Evolutionary conservation across 1,284 basidiomycete genomes (phyloP).

Genomic region (Tausonia pullulans): DNA sequence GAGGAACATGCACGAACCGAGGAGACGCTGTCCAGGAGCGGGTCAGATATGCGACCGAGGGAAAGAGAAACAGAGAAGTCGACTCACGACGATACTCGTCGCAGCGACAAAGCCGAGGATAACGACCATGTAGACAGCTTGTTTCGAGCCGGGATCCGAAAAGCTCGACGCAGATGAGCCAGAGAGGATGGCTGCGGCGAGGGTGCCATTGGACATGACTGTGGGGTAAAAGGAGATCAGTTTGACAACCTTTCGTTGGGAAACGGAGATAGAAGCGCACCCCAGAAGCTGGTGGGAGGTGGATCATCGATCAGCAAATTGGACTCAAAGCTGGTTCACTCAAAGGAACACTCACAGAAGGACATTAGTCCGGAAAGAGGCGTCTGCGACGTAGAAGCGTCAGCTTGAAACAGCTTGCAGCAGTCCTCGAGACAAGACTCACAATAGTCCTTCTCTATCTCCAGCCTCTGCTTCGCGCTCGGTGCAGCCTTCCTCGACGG

Average conservation of each 20-base stretch:
- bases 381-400: slow-evolving; percentile 29
- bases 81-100: slow-evolving; percentile 46
- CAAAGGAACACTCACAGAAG: background rate
- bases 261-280: background rate
- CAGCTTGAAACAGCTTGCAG: slow-evolving; percentile 18
- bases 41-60: background rate
- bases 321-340: background rate
- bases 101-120: slow-evolving; percentile 67
- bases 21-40: slow-evolving; percentile 36
- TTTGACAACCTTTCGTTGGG: background rate
- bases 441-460: slow-evolving; percentile 60
- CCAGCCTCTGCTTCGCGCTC: no score
- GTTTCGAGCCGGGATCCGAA: slow-evolving; percentile 32
- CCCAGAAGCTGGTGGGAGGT: background rate
- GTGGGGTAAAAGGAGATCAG: background rate
- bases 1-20: slow-evolving; percentile 53
- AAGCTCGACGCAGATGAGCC: background rate
- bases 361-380: slow-evolving; percentile 82
- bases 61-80: background rate
- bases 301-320: background rate
- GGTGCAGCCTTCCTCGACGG: slow-evolving; percentile 17
- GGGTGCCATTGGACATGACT: slow-evolving; percentile 14
- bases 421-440: slow-evolving; percentile 16
- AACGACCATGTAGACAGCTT: slow-evolving; percentile 65
- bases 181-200: slow-evolving; percentile 12